A percentile compares a stretch with the other conserved stretches of the same genome.
Conservation (phyloP, 805 yeast species). For the Jamesozyma hellenica region DNA sequence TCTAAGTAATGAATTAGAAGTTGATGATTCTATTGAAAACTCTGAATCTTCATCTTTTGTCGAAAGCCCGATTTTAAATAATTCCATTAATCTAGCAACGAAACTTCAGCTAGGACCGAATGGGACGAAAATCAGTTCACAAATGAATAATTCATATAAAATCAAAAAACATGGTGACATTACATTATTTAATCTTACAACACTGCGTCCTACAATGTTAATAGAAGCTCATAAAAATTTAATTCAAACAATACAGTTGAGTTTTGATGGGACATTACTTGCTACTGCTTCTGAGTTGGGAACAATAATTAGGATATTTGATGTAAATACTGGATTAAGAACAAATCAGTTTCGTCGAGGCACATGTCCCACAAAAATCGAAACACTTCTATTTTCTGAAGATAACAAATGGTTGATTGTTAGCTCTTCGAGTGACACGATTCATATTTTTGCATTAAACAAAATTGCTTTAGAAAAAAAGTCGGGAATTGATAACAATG, state of each 20-base stretch:
- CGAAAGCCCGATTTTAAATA: too few relatives aligned
- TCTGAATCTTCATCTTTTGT: background rate
- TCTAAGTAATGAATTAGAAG: background rate
- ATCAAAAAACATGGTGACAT: conserved; percentile 41
- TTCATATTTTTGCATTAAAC: conserved; percentile 72
- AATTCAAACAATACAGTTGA: conserved; percentile 49
- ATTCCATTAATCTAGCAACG: too few relatives aligned
- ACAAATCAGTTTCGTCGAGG: conserved; percentile 64
- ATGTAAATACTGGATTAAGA: conserved; percentile 48
- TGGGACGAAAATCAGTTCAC: background rate
- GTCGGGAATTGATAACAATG: background rate
- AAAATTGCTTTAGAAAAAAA: background rate
- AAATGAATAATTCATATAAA: background rate
- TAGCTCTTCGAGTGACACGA: conserved; percentile 74
- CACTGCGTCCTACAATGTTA: conserved; percentile 53
- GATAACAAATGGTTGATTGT: conserved; percentile 68
- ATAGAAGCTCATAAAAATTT: conserved; percentile 66
- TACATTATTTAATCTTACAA: conserved; percentile 50
- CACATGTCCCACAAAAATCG: conserved; percentile 69
- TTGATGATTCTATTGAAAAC: conserved; percentile 13
- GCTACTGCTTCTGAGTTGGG: conserved; percentile 75
- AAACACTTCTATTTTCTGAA: conserved; percentile 60
- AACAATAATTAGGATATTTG: conserved; percentile 62
- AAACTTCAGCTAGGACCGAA: too few relatives aligned
- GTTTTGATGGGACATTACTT: conserved; percentile 52